A percentile compares a stretch with the other conserved stretches of the same genome.
Evolutionary conservation across 2,329 filamentous ascomycete genomes (phyloP).

Genomic region (Aspergillus uvarum): DNA sequence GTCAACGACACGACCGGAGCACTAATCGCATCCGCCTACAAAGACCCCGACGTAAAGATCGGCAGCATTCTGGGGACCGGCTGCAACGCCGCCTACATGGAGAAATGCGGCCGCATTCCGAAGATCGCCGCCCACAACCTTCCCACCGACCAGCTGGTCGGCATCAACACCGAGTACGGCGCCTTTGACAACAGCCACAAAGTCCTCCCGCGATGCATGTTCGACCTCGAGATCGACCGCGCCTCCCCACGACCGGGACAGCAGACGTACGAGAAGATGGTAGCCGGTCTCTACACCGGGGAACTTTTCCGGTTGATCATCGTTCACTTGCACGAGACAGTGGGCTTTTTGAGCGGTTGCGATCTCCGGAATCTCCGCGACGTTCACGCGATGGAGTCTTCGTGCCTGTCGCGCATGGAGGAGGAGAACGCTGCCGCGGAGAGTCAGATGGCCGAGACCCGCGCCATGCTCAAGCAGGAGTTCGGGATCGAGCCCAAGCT

Average conservation of each 20-base stretch:
- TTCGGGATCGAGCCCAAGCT: slow-evolving; percentile 63
- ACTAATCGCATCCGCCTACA: slow-evolving; percentile 87
- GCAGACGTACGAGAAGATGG: slow-evolving; percentile 96
- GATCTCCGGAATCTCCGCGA: slow-evolving; percentile 75
- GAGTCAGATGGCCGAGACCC: slow-evolving; percentile 75
- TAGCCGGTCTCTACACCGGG: slow-evolving; percentile 86
- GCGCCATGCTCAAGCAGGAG: slow-evolving; percentile 73
- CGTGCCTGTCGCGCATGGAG: slow-evolving; percentile 87
- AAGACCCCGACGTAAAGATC: slow-evolving; percentile 79
- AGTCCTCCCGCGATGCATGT: slow-evolving; percentile 63
- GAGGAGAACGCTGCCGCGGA: slow-evolving; percentile 74
- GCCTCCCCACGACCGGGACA: slow-evolving; percentile 87
- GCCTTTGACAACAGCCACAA: slow-evolving; percentile 86
- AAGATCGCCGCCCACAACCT: slow-evolving; percentile 83
- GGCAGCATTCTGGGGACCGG: slow-evolving; percentile 95
- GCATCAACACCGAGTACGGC: slow-evolving; percentile 93
- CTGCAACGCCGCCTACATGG: slow-evolving; percentile 95
- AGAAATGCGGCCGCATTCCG: slow-evolving; percentile 76
- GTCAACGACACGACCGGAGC: slow-evolving; percentile 96
- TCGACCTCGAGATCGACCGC: slow-evolving; percentile 75
- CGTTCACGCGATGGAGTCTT: slow-evolving; percentile 81
- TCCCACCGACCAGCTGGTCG: slow-evolving; percentile 72
- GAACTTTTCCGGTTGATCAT: slow-evolving; percentile 87
- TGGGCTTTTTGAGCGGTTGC: slow-evolving; percentile 75
- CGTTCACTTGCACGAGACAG: slow-evolving; percentile 75